Evolutionary conservation across 768 basidiomycete genomes (phyloP), one percentile per base, ranked within the genome.

Genomic region (Kwoniella sp.): DNA sequence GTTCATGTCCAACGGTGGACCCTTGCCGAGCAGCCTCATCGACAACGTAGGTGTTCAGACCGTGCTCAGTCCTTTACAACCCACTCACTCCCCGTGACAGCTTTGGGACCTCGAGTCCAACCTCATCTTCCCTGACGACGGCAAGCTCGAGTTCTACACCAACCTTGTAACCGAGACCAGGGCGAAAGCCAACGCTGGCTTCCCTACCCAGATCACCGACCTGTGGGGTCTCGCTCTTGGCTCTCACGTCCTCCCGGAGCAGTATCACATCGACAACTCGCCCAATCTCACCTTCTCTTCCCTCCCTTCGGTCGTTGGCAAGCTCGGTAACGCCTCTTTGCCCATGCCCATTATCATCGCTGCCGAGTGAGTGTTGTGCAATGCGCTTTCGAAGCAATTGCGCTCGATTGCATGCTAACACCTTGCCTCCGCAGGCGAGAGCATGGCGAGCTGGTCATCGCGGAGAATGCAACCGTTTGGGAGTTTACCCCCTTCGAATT

Each of bases 1-100:
- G 0, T 73, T 88, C 53, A 67, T 69, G 50, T 70, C 67, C 17
- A 72, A 73, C 50, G 52, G 60, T 15, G 69, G 69, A 20, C 17
- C 31, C 19, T 46, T 64, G 17, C 63, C 70, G 1, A 60, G 62
- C 3, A 59, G 71, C 32, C 56, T 75, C 6, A 59, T 71, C 37
- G 47, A 55, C 10, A 64, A 70, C 45, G 71, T 74, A 48, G 59
- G 69, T 57, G 15, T 20, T 34, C 25, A 33, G 31, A 45, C 32
- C 20, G 37, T n/a, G 27, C 22, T 22, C 29, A 12, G 19, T 17
- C 12, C 46, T n/a, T 19, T 6, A 7, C 37, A n/a, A n/a, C n/a
- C n/a, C n/a, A n/a, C n/a, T n/a, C n/a, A n/a, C n/a, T n/a, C n/a
- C n/a, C n/a, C n/a, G 17, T 14, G 12, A n/a, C 44, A 70, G 62